Conservation (phyloP, 495 filamentous ascomycete species). For the Hypoxylon trugodes region DNA sequence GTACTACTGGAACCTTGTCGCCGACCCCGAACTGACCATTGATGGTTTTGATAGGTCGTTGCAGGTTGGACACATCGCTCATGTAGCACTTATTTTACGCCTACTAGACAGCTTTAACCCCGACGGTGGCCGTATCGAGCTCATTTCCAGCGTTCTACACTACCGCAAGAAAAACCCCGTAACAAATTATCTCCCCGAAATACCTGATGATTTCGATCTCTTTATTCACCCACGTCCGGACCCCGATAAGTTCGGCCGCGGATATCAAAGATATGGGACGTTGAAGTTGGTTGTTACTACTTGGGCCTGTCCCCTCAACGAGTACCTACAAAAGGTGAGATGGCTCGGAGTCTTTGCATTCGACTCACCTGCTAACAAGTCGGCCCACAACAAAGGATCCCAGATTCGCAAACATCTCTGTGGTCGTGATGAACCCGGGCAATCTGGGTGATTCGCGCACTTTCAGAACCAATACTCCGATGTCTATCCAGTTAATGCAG, state of each 20-base stretch:
- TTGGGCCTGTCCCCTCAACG: slow-evolving; percentile 55
- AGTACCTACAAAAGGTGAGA: slow-evolving; percentile 46
- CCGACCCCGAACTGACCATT: slow-evolving; percentile 45
- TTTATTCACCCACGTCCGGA: slow-evolving; percentile 9
- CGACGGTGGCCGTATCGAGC: slow-evolving; percentile 50
- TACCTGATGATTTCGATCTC: slow-evolving; percentile 17
- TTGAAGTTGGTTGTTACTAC: slow-evolving; percentile 51
- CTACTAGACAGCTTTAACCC: slow-evolving; percentile 50
- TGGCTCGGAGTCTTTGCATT: neutral
- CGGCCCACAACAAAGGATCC: slow-evolving; percentile 29
- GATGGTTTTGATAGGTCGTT: slow-evolving; percentile 56
- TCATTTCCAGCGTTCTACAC: slow-evolving; percentile 49
- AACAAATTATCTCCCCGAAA: slow-evolving; percentile 9
- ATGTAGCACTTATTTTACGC: slow-evolving; percentile 52
- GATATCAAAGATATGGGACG: slow-evolving; percentile 48
- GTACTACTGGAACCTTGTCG: slow-evolving; percentile 52
- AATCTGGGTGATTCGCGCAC: slow-evolving; percentile 54
- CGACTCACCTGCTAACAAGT: neutral
- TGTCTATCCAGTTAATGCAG: slow-evolving; percentile 26
- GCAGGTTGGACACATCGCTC: slow-evolving; percentile 53
- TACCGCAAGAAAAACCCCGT: slow-evolving; percentile 49
- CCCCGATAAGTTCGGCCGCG: slow-evolving; percentile 12
- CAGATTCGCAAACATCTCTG: slow-evolving; percentile 51
- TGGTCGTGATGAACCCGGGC: slow-evolving; percentile 56
- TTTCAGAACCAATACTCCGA: slow-evolving; percentile 49